These are phyloP conservation scores for Rhypophila decipiens DNA, from an alignment of 495 filamentous ascomycete genomes.

Conservation along the genomic window DNA sequence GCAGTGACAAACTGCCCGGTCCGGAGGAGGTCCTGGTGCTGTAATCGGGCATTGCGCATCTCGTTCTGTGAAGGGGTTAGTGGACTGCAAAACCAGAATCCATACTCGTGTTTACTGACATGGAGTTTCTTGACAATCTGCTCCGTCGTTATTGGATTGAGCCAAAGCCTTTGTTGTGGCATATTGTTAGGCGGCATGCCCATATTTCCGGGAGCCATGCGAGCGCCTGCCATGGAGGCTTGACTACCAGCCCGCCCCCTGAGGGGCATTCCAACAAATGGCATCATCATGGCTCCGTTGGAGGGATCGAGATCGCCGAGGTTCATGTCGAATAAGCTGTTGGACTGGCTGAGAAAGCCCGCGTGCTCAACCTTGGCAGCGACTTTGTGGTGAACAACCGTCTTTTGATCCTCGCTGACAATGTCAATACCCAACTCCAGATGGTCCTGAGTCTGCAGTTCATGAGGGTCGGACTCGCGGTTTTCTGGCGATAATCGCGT, in stretches of 20 bases:
- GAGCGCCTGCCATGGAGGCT: constrained; percentile 53
- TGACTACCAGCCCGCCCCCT: constrained; percentile 68
- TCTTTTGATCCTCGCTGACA: constrained; percentile 96
- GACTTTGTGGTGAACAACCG: constrained; percentile 96
- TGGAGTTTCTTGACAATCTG: constrained; percentile 90
- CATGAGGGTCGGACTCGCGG: constrained; percentile 88
- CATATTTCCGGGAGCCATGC: constrained; percentile 49
- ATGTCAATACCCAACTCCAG: constrained; percentile 96
- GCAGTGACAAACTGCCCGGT: constrained; percentile 74
- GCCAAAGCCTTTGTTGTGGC: constrained; percentile 56
- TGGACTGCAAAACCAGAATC: too few relatives aligned
- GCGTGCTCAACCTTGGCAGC: constrained; percentile 94
- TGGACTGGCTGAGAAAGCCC: constrained; percentile 60
- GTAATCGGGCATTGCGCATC: constrained; percentile 79
- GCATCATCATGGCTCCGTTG: constrained; percentile 60
- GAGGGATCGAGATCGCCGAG: constrained; percentile 81
- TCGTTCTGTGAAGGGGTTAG: constrained; percentile 56
- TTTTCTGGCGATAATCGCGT: constrained; percentile 84
- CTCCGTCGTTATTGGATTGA: constrained; percentile 84
- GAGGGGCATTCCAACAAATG: constrained; percentile 41
- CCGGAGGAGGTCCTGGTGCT: constrained; percentile 74
- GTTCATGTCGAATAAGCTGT: constrained; percentile 76
- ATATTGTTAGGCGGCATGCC: constrained; percentile 49
- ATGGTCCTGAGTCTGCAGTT: constrained; percentile 79
- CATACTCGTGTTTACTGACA: constrained; percentile 55